Base-by-base conservation (phyloP, 768 basidiomycete species). In the Lactifluus rugatus region DNA sequence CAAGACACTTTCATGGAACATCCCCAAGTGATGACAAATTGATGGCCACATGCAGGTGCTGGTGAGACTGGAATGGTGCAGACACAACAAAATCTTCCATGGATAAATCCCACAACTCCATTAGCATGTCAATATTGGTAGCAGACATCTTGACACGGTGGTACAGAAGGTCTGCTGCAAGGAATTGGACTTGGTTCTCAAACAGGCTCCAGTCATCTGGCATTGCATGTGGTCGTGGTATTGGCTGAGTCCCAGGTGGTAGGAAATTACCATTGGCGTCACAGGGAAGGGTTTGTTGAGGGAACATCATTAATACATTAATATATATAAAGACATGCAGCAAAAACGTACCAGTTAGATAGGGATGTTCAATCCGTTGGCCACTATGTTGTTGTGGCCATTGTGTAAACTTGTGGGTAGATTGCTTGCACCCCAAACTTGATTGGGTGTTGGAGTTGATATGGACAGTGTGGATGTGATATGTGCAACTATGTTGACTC, bases 81-180 rank as follows among this genome's bases (percentile, higher is more conserved):
- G 28, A 3, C 1, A 6, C 1, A 16, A 3, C 14, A 1, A 5
- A 3, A 10, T 21, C 17, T 2, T 5, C 21, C 6, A 19, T 3
- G 0, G 53, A 37, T 10, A 1, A 9, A 0, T 31, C 42, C 48
- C 48, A 51, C 1, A 58, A 4, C 1, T 58, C 32, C 14, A 58
- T 6, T 2, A 54, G n/a, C 5, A 6, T 6, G 14, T 54, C 17
- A 5, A 47, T 37, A 4, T 47, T 36, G 1, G 23, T 1, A 0
- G 53, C 23, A 5, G 53, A 54, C 1, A 54, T 16, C 23, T 46
- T 16, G 2, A 21, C 34, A 14, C 34, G 34, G 6, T 17, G 10
- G 23, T 26, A 71, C 0, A 68, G 44, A 34, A 71, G 64, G 5
- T 72, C 65, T 0, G 69, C 65, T 3, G 62, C 2, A 25, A 63